Evolutionary conservation across 2,329 filamentous ascomycete species (phyloP), one percentile per base, ranked within the genome.

Genomic region (Phialophora verrucosa): DNA sequence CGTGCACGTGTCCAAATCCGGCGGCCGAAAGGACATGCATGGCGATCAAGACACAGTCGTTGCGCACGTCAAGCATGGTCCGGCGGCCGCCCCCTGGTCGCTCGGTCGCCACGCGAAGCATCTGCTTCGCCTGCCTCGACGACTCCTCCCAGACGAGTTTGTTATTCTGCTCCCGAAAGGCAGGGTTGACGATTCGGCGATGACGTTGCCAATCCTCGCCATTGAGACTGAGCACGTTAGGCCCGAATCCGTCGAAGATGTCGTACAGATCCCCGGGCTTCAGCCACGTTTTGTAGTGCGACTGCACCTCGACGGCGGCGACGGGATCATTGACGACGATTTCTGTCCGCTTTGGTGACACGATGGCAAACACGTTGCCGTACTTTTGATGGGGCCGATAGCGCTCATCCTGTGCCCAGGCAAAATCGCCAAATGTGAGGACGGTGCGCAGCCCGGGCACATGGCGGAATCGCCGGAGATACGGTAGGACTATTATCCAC

Each of bases 141-240:
- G 76, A 70, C 66, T 79, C 77, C 4, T 71, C 61, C 78, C 79
- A 81, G 2, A 83, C 81, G 3, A 78, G 66, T 4, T 67, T 67
- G 38, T 77, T 80, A 47, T 77, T 79, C 49, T 76, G 75, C 65
- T 83, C 81, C 50, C 79, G 82, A 72, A 83, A 83, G 5, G 76
- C 75, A 0, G 78, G 75, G 3, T 78, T 77, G 3, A 77, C 79
- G 25, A 82, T 73, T 57, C 77, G 78, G 10, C 81, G 76, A 62
- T 83, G 81, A 31, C 79, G 76, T n/a, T 76, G 69, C 81, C 81
- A 83, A n/a, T 68, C 69, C 38, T 69, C 69, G n/a, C 70, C 70
- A n/a, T 71, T 69, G 54, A 63, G 58, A n/a, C 56, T 64, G 47
- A 66, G 47, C 11, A 72, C 58, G 31, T 62, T 66, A 0, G 44